Evolutionary conservation across 768 basidiomycete genomes (phyloP).

Genomic region (Lentinula sp.): DNA sequence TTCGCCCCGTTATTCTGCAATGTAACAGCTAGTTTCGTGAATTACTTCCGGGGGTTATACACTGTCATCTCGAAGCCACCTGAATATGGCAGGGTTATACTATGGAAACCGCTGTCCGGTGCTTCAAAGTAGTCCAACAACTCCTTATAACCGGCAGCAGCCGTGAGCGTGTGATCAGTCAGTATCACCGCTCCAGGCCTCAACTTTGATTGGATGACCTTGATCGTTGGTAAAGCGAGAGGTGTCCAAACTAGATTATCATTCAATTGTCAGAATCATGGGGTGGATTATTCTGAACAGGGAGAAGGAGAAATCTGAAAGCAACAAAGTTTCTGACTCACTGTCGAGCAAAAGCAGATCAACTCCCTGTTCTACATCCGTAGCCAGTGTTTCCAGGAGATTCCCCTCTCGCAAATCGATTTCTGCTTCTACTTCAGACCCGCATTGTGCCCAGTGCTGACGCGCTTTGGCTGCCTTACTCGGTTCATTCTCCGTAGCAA

Average conservation of each 20-base stretch:
- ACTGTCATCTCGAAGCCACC: conserved; percentile 5
- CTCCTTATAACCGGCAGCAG: background rate
- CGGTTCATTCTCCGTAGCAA: conserved; percentile 8
- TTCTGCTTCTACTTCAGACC: background rate
- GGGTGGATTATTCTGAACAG: background rate
- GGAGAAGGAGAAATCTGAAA: background rate
- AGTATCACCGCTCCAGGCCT: conserved; percentile 1
- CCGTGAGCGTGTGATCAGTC: background rate
- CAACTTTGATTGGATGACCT: conserved; percentile 6
- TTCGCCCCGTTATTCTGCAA: too few species aligned
- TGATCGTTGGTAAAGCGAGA: conserved; percentile 7
- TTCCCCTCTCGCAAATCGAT: conserved; percentile 5
- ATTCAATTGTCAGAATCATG: background rate
- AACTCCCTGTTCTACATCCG: background rate
- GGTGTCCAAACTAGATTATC: conserved; percentile 1
- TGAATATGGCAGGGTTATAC: background rate
- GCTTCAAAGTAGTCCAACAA: background rate
- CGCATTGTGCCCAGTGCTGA: background rate
- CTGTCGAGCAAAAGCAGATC: conserved; percentile 8
- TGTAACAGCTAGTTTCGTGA: too few species aligned
- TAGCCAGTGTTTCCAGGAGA: background rate
- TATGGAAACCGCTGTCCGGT: background rate
- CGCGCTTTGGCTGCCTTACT: conserved; percentile 3
- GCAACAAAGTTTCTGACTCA: background rate
- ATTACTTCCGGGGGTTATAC: background rate